A percentile compares a stretch with the other conserved stretches of the same genome.
Evolutionary conservation across 1,139 yeast genomes (phyloP).

Genomic region (Saccharomyces hybrid): DNA sequence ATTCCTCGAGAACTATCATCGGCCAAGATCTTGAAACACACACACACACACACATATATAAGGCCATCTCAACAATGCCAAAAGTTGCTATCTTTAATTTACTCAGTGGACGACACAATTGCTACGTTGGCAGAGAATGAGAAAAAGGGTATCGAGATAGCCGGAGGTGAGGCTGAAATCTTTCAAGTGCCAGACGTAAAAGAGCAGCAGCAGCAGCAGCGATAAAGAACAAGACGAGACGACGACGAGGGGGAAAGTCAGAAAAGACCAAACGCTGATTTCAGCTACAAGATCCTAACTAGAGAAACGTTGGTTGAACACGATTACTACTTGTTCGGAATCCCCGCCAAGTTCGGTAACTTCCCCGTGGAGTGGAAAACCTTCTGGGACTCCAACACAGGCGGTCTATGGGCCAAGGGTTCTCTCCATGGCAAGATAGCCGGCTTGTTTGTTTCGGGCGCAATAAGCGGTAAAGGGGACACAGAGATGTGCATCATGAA

Average conservation of each 20-base stretch:
- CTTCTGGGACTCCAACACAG: slow-evolving; percentile 62
- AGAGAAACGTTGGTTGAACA: slow-evolving; percentile 46
- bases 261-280: slow-evolving; percentile 24
- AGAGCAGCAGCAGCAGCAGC: slow-evolving; percentile 41
- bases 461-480: slow-evolving; percentile 59
- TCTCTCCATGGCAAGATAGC: slow-evolving; percentile 61
- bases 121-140: slow-evolving; percentile 53
- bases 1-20: background rate
- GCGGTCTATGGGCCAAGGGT: slow-evolving; percentile 69
- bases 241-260: slow-evolving; percentile 34
- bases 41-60: background rate
- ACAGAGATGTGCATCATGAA: slow-evolving; percentile 59
- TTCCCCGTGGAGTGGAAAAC: slow-evolving; percentile 67
- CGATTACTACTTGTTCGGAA: slow-evolving; percentile 66
- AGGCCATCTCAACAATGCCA: slow-evolving; percentile 6
- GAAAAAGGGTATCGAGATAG: slow-evolving; percentile 54
- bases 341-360: slow-evolving; percentile 72
- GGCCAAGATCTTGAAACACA: background rate
- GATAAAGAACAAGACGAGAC: slow-evolving; percentile 27
- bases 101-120: slow-evolving; percentile 69
- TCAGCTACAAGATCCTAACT: slow-evolving; percentile 50
- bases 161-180: slow-evolving; percentile 60
- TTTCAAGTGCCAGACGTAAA: slow-evolving; percentile 63
- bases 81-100: slow-evolving; percentile 48
- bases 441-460: slow-evolving; percentile 63